Conservation (phyloP, 129 eudicot species). For the sunflower (Helianthus annuus) region HanXRQr2.0-SUNRISE NC_035447.2:35789949-35790448, state of each 20-base stretch:
- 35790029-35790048: slow-evolving; percentile 9
- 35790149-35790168: not conserved
- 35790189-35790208: not conserved
- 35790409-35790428: slow-evolving; percentile 83
- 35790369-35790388: slow-evolving; percentile 53
- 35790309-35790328: not conserved
- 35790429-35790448: slow-evolving; percentile 77
- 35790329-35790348: slow-evolving; percentile 32
- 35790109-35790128: slow-evolving; percentile 1
- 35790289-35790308: slow-evolving; percentile 3
- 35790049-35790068: slow-evolving; percentile 4
- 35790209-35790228: slow-evolving; percentile 3
- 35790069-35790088: not conserved
- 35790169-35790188: not conserved
- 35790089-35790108: not conserved
- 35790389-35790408: slow-evolving; percentile 82
- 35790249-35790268: not conserved
- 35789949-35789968: slow-evolving; percentile 8
- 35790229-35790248: not conserved
- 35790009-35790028: not conserved
- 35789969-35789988: slow-evolving; percentile 19
- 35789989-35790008: not conserved
- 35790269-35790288: not conserved
- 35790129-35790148: not conserved
- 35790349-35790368: slow-evolving; percentile 16